Evolutionary conservation across 1,139 yeast genomes (phyloP).

Genomic region (Candida sp.): DNA sequence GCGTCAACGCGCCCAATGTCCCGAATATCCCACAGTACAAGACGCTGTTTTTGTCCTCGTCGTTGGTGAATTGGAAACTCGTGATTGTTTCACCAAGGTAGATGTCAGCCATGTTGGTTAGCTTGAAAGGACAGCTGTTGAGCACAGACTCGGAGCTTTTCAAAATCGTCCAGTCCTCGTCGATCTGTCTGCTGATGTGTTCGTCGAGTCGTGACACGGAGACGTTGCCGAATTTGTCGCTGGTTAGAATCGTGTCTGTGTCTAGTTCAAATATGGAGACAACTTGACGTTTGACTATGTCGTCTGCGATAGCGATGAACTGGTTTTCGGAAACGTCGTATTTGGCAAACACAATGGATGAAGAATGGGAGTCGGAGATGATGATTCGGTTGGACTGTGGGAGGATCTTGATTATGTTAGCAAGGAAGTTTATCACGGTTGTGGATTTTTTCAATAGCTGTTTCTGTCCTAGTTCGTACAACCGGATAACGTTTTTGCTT

Average conservation of each 20-base stretch:
- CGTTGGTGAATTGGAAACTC: constrained; percentile 56
- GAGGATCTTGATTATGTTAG: constrained; percentile 53
- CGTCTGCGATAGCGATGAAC: constrained; percentile 73
- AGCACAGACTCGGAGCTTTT: constrained; percentile 39
- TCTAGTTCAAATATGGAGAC: constrained; percentile 68
- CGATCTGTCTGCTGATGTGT: constrained; percentile 31
- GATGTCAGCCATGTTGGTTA: constrained; percentile 61
- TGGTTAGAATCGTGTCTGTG: constrained; percentile 76
- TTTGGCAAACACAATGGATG: constrained; percentile 63
- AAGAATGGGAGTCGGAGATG: constrained; percentile 59
- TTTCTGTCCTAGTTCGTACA: constrained; percentile 79
- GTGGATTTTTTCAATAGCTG: constrained; percentile 75
- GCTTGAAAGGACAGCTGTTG: constrained; percentile 59
- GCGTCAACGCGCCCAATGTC: constrained; percentile 73
- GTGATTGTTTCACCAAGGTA: constrained; percentile 75
- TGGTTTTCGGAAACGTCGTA: constrained; percentile 55
- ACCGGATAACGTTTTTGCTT: constrained; percentile 52
- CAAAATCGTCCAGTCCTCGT: constrained; percentile 30
- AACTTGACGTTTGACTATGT: constrained; percentile 67
- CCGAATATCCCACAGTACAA: constrained; percentile 84
- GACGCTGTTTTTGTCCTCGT: constrained; percentile 70
- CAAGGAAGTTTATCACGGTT: constrained; percentile 38
- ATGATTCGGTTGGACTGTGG: constrained; percentile 64
- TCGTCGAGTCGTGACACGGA: constrained; percentile 66
- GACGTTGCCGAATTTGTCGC: constrained; percentile 90